Evolutionary conservation across 2,329 filamentous ascomycete species (phyloP).

Genomic region (Zalaria sp.): DNA sequence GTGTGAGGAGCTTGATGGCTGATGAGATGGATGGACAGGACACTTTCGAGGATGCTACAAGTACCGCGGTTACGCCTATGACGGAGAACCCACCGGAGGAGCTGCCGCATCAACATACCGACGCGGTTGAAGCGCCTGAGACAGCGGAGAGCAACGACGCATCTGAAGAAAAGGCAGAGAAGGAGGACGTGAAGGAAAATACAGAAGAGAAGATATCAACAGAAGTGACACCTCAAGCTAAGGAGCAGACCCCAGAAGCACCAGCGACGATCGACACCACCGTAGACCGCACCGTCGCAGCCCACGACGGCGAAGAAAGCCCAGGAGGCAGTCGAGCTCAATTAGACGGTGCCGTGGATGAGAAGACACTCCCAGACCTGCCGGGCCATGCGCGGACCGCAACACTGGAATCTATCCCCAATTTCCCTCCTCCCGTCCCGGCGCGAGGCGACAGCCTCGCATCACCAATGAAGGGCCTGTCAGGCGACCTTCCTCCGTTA

Average conservation of each 20-base stretch:
- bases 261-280: slow-evolving; percentile 2
- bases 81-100: slow-evolving; percentile 6
- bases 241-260: slow-evolving; percentile 12
- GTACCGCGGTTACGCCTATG: slow-evolving; percentile 28
- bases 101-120: not conserved
- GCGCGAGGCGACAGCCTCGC: slow-evolving; percentile 6
- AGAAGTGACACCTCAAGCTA: slow-evolving; percentile 19
- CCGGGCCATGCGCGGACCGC: not conserved
- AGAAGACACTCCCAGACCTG: not conserved
- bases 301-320: not conserved
- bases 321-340: not conserved
- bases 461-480: slow-evolving; percentile 48
- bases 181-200: slow-evolving; percentile 11
- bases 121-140: not conserved
- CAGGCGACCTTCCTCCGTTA: slow-evolving; percentile 56
- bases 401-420: slow-evolving; percentile 3
- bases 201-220: slow-evolving; percentile 22
- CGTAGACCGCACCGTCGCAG: not conserved
- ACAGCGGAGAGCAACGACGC: slow-evolving; percentile 8
- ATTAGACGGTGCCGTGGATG: slow-evolving; percentile 3
- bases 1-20: slow-evolving; percentile 2
- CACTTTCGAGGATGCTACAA: slow-evolving; percentile 70
- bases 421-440: slow-evolving; percentile 8
- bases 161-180: slow-evolving; percentile 14
- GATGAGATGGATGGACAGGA: slow-evolving; percentile 37